Evolutionary conservation across 257 asterid genomes (phyloP), one percentile per base, ranked within the genome.

Genomic region (Nicotiana otophora): DNA sequence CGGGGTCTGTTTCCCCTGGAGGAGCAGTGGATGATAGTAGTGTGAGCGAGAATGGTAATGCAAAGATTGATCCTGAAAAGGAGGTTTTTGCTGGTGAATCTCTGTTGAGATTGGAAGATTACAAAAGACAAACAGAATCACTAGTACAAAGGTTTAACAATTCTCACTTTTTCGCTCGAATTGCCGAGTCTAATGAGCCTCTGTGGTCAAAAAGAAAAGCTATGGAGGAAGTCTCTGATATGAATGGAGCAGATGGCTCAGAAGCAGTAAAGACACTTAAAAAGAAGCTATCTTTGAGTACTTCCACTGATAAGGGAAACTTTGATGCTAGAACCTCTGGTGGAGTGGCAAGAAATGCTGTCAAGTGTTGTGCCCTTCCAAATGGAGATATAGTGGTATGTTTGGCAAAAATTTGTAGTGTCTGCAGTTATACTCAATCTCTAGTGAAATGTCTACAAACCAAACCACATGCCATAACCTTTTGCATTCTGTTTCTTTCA

Each of bases 331-430:
- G 89, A 82, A 86, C 91, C 81, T 92, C 98, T 7, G 99, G 99
- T 26, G 99, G 99, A 63, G 87, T 94, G 85, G 98, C 98, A 82
- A 91, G 99, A 90, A 95, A 94, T 89, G 91, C 93, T 82, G 90
- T 88, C 86, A 90, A 93, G 88, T 96, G 99, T 85, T 87, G 86
- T 84, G 83, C 99, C 72, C 97, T 96, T 77, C 72, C 96, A 82
- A 96, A 93, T 83, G 99, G 99, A 87, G 98, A 96, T 83, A 90
- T 94, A 91, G 99, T 90, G 99, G 99, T 96, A 90, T 88, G 95
- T 87, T 87, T 86, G 70, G 66, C 83, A 84, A 78, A 81, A 86
- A 86, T 84, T 86, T 53, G 63, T 20, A 28, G 46, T 26, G 26
- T 26, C 16, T 1, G 63, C 46, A 0, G 28, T 51, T 75, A 48